phyloP scores from a whole-genome alignment of 331 rosid genomes.

The Acacia pycnantha region DNA sequence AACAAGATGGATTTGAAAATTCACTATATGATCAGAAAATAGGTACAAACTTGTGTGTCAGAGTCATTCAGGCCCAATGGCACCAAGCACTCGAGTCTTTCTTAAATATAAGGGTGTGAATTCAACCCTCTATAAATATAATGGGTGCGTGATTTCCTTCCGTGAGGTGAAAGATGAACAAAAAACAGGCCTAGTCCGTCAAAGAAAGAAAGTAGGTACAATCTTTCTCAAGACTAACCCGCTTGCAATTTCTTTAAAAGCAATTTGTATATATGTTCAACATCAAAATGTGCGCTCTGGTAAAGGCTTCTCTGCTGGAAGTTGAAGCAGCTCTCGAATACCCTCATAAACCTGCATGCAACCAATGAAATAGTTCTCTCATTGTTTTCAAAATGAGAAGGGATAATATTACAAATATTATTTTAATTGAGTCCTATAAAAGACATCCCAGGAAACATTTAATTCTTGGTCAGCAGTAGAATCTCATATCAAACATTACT shows the following conservation, averaged over 20 bases:
- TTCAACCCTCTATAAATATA: too few relatives aligned
- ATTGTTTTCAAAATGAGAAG: not conserved
- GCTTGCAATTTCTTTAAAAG: constrained; percentile 6
- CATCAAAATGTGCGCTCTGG: constrained; percentile 49
- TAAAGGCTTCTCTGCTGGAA: constrained; percentile 68
- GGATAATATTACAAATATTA: not conserved
- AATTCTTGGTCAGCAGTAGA: constrained; percentile 9
- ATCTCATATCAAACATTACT: not conserved
- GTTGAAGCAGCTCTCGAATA: constrained; percentile 74
- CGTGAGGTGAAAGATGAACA: too few relatives aligned
- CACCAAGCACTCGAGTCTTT: too few relatives aligned
- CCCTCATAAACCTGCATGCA: constrained; percentile 80
- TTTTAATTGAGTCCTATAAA: not conserved
- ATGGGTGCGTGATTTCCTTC: too few relatives aligned
- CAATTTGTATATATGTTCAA: not conserved
- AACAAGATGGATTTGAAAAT: not conserved
- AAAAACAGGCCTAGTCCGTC: not conserved
- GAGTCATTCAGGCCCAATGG: too few relatives aligned
- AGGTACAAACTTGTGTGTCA: not conserved
- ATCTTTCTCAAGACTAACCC: not conserved
- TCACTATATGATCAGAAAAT: not conserved
- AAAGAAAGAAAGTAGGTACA: not conserved
- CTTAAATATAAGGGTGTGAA: too few relatives aligned
- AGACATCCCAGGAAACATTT: constrained; percentile 4
- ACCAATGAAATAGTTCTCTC: not conserved